Conservation (phyloP, 2,329 filamentous ascomycete species). For the Bipolaris zeicola region DNA sequence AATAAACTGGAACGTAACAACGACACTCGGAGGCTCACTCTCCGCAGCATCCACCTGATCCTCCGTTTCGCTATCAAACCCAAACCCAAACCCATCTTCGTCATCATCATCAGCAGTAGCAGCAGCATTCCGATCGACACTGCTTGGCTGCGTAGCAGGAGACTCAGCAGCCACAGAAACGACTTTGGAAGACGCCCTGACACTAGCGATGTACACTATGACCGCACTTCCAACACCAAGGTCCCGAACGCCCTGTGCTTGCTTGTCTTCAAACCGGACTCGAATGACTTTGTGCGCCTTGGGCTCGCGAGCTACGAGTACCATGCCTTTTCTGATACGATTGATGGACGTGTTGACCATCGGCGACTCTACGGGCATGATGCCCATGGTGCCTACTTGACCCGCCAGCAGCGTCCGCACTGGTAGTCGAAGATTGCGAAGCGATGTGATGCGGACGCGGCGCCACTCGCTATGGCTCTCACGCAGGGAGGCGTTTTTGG, state of each 20-base stretch:
- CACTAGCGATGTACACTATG: constrained; percentile 85
- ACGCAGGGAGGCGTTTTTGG: constrained; percentile 14
- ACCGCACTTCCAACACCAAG: constrained; percentile 72
- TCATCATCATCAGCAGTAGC: constrained; percentile 18
- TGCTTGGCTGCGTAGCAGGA: neutral
- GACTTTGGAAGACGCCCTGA: constrained; percentile 80
- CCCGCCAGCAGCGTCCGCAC: constrained; percentile 76
- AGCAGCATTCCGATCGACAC: constrained; percentile 19
- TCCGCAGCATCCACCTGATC: constrained; percentile 46
- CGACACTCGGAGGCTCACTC: constrained; percentile 41
- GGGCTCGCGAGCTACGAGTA: constrained; percentile 67
- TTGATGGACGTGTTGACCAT: constrained; percentile 39
- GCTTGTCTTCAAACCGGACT: constrained; percentile 66
- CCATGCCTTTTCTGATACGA: constrained; percentile 76
- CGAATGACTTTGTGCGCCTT: constrained; percentile 58
- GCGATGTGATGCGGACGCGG: constrained; percentile 77
- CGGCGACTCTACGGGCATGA: constrained; percentile 57
- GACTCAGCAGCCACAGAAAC: constrained; percentile 52
- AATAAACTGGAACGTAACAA: constrained; percentile 69
- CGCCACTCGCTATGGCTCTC: constrained; percentile 67
- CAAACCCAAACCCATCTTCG: constrained; percentile 54
- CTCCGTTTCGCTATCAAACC: constrained; percentile 54
- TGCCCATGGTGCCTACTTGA: constrained; percentile 87
- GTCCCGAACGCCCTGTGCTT: constrained; percentile 62
- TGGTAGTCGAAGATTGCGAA: constrained; percentile 84